Evolutionary conservation across 495 filamentous ascomycete genomes (phyloP).

Genomic region (Trichoderma asperelloides): DNA sequence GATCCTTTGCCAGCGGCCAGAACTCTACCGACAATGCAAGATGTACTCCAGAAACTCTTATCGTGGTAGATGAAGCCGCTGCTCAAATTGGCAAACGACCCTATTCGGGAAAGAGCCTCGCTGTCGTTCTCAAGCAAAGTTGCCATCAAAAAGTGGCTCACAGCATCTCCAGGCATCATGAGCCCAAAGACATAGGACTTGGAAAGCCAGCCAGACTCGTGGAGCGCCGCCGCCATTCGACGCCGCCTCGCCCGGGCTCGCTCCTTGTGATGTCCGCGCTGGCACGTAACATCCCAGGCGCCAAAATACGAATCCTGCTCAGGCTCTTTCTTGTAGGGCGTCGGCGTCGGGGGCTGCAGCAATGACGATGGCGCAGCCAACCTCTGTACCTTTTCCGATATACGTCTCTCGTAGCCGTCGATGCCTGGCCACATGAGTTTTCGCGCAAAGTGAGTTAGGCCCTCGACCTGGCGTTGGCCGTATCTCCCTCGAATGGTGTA

Average conservation of each 20-base stretch:
- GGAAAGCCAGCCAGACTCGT: conserved; percentile 66
- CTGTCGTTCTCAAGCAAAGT: conserved; percentile 69
- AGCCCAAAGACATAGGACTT: conserved; percentile 72
- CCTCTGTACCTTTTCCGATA: conserved; percentile 31
- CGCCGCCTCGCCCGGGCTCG: conserved; percentile 24
- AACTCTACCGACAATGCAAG: conserved; percentile 67
- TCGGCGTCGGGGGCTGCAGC: conserved; percentile 28
- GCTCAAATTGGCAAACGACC: conserved; percentile 61
- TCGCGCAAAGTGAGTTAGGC: conserved; percentile 49
- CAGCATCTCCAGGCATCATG: conserved; percentile 64
- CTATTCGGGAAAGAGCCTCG: conserved; percentile 54
- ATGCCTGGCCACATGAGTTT: conserved; percentile 47
- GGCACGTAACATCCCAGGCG: conserved; percentile 16
- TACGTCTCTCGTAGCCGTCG: conserved; percentile 26
- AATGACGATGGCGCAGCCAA: conserved; percentile 28
- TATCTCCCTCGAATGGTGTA: conserved; percentile 37
- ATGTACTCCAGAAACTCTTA: conserved; percentile 76
- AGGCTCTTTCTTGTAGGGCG: conserved; percentile 24
- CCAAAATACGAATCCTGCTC: conserved; percentile 36
- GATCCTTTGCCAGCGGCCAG: conserved; percentile 55
- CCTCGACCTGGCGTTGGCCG: conserved; percentile 42
- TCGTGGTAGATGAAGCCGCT: conserved; percentile 66
- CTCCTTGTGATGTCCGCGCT: conserved; percentile 15
- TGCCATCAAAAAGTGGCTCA: conserved; percentile 69
- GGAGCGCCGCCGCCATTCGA: conserved; percentile 35